A percentile compares a stretch with the other conserved stretches of the same genome.
phyloP scores from a whole-genome alignment of 345 rosid genomes.

The Gossypium raimondii region DNA sequence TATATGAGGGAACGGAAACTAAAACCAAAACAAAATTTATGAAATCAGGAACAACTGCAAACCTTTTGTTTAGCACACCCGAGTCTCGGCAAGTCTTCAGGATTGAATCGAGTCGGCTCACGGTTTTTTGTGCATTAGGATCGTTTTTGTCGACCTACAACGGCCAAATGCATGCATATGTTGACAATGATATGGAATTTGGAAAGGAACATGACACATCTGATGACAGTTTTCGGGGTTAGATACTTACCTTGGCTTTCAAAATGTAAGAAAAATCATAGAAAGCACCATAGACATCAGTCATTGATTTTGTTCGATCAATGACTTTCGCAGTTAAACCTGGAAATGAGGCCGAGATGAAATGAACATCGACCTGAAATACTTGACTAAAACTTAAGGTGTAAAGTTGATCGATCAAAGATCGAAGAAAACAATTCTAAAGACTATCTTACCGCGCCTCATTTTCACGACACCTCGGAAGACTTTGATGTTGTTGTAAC shows the following conservation, averaged over 20 bases:
- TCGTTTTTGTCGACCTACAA: conserved; percentile 63
- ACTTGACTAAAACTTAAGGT: background rate
- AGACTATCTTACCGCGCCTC: conserved; percentile 80
- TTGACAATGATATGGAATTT: background rate
- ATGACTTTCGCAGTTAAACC: conserved; percentile 92
- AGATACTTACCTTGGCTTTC: conserved; percentile 53
- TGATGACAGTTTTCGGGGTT: background rate
- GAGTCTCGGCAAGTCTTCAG: conserved; percentile 61
- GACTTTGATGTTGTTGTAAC: conserved; percentile 87
- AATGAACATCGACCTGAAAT: background rate
- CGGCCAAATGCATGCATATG: background rate
- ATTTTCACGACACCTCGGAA: conserved; percentile 91
- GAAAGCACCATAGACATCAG: conserved; percentile 89
- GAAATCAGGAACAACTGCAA: background rate
- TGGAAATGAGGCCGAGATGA: conserved; percentile 22
- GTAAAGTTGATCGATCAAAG: background rate
- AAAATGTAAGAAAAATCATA: conserved; percentile 71
- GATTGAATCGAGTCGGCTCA: conserved; percentile 55
- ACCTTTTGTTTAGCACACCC: conserved; percentile 60
- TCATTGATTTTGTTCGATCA: conserved; percentile 72
- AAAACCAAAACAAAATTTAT: background rate
- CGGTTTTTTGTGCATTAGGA: conserved; percentile 63
- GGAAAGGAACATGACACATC: background rate
- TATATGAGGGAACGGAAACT: background rate
- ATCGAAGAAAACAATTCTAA: background rate